phyloP scores from a whole-genome alignment of 2,329 filamentous ascomycete species.

The Aspergillus pseudonomiae region DNA sequence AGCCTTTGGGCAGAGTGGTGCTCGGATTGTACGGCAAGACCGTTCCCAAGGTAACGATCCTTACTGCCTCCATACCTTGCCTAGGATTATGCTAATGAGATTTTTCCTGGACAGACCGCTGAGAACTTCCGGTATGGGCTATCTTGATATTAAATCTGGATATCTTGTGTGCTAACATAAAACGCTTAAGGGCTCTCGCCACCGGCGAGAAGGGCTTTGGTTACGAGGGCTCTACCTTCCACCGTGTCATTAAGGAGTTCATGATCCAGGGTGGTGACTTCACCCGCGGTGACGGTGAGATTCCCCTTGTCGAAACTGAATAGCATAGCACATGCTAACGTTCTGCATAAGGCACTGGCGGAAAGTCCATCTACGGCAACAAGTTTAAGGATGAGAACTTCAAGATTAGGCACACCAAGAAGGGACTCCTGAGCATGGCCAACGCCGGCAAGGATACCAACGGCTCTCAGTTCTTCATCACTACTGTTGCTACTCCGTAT shows the following conservation, averaged over 20 bases:
- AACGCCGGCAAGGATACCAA: constrained; percentile 68
- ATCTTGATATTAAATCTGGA: neutral
- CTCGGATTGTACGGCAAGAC: constrained; percentile 70
- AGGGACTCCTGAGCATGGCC: constrained; percentile 67
- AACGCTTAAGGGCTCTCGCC: constrained; percentile 53
- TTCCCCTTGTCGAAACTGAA: neutral
- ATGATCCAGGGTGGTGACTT: constrained; percentile 74
- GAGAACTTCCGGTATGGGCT: constrained; percentile 64
- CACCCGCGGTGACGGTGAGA: constrained; percentile 60
- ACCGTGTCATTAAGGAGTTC: constrained; percentile 71
- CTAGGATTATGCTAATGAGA: constrained; percentile 16
- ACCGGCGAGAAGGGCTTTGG: constrained; percentile 70
- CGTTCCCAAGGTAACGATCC: constrained; percentile 59
- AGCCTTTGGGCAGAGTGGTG: constrained; percentile 63
- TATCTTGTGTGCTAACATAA: constrained; percentile 17
- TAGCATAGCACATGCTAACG: constrained; percentile 14
- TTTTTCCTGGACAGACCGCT: constrained; percentile 53
- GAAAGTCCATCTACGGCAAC: constrained; percentile 68
- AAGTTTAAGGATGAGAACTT: constrained; percentile 73
- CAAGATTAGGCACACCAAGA: constrained; percentile 69
- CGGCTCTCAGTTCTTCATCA: constrained; percentile 70
- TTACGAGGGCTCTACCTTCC: constrained; percentile 68
- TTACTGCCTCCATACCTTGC: neutral
- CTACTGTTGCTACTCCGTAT: constrained; percentile 60
- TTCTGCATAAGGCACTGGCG: constrained; percentile 58